Conservation (phyloP, 352 stramenopile species). For the Phytophthora cactorum region DNA sequence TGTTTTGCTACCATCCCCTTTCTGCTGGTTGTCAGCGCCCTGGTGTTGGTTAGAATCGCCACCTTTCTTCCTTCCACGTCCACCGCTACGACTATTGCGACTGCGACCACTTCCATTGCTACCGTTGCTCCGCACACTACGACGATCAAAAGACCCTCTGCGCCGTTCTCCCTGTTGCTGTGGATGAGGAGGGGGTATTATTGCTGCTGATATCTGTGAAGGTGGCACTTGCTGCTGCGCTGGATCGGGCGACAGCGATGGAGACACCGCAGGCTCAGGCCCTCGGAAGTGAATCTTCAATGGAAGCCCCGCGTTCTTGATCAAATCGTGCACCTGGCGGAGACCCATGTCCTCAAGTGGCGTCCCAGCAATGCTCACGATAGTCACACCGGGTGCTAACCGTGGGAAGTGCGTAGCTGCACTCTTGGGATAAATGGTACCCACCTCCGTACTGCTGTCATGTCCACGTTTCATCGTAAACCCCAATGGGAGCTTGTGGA, state of each 20-base stretch:
- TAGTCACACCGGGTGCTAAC: constrained; percentile 67
- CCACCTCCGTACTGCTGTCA: constrained; percentile 73
- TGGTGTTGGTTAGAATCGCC: constrained; percentile 12
- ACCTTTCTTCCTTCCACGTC: constrained; percentile 30
- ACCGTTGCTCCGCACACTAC: constrained; percentile 36
- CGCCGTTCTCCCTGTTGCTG: constrained; percentile 23
- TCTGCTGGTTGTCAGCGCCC: constrained; percentile 29
- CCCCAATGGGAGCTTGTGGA: constrained; percentile 85
- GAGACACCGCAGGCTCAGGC: constrained; percentile 17
- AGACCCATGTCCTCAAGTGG: constrained; percentile 67
- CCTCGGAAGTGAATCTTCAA: constrained; percentile 73
- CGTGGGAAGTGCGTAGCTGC: constrained; percentile 77
- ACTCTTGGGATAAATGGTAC: constrained; percentile 86
- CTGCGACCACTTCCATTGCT: constrained; percentile 42
- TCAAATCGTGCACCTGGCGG: constrained; percentile 85
- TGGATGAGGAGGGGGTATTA: constrained; percentile 8
- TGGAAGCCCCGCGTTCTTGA: constrained; percentile 76
- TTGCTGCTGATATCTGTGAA: constrained; percentile 1
- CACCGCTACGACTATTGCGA: constrained; percentile 36
- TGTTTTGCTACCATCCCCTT: constrained; percentile 2
- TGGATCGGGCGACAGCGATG: constrained; percentile 11
- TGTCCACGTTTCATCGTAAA: constrained; percentile 87
- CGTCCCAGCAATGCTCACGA: constrained; percentile 75
- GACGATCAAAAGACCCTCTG: constrained; percentile 32
- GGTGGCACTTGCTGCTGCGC: constrained; percentile 16